A percentile compares a stretch with the other conserved stretches of the same genome.
phyloP scores from a whole-genome alignment of 768 basidiomycete genomes.

The Boletus edulis region DNA sequence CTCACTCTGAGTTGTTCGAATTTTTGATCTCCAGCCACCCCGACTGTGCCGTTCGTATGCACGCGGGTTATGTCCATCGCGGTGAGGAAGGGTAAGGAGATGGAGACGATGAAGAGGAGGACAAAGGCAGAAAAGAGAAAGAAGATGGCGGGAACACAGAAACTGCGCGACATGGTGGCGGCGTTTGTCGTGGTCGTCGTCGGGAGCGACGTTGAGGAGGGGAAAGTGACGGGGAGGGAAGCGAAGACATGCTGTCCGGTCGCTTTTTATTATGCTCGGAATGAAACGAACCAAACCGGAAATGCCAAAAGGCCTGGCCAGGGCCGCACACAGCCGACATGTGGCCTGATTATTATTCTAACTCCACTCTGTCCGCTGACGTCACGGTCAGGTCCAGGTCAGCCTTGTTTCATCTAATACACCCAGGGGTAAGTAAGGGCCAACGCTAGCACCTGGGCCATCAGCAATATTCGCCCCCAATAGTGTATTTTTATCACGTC shows the following conservation, averaged over 20 bases:
- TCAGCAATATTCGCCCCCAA: no score
- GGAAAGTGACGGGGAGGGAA: neutral
- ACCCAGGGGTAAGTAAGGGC: no score
- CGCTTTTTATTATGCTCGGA: conserved; percentile 19
- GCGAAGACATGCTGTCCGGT: neutral
- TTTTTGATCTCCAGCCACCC: conserved; percentile 19
- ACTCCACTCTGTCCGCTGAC: no score
- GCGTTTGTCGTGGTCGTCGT: neutral
- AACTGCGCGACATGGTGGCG: conserved; percentile 41
- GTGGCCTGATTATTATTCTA: no score
- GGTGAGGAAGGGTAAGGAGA: conserved; percentile 69
- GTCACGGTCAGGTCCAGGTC: no score
- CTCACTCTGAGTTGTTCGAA: conserved; percentile 56
- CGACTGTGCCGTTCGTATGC: conserved; percentile 39
- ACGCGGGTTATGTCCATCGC: conserved; percentile 65
- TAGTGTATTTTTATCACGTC: no score
- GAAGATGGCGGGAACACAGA: conserved; percentile 61
- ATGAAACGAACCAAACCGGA: conserved; percentile 9
- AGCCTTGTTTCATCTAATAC: no score
- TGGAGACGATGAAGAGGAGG: conserved; percentile 63
- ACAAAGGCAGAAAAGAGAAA: conserved; percentile 61
- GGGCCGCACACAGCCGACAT: neutral
- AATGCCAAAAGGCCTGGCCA: neutral
- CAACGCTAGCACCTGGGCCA: no score
- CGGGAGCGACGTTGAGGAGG: conserved; percentile 3